Base-by-base conservation (phyloP, 2,329 filamentous ascomycete species). In the Verticillium dahliae region DNA sequence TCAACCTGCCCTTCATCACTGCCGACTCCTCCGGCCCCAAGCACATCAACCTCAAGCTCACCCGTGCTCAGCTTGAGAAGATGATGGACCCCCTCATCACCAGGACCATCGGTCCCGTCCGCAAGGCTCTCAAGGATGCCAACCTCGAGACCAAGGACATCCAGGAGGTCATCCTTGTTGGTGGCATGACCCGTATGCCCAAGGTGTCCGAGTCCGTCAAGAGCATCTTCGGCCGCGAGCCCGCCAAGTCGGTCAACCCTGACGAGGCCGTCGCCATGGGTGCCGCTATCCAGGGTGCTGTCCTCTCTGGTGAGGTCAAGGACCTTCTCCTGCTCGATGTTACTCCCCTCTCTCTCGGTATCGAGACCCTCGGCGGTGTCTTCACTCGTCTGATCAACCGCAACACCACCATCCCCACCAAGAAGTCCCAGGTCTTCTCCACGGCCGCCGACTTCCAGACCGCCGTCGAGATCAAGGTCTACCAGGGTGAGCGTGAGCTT, bases 121-220 rank as follows among this genome's bases (percentile, higher is more conserved):
- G 92, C 80, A 97, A 97, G 87, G 94, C 93, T 22, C 84, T 98
- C 64, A 97, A 97, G 87, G 94, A 98, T 78, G 94, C 94, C 75
- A 88, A 89, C 78, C 87, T 98, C 56, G 83, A 91, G 77, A 87
- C 93, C 70, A 96, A 92, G 82, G 93, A 97, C 65, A 96, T 98
- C 75, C 91, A 97, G 80, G 94, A 98, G 76, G 91, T 98, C 70
- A 97, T 98, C 76, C 89, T 98, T 54, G 94, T 98, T 61, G 94
- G 94, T 88, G 94, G 94, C 81, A 97, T 97, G 93, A 97, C 94
- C 71, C 94, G 94, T 83, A 98, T 98, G 93, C 94, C 94, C 76
- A 97, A 97, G 90, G 94, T 98, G 69, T 85, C 87, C 66, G 92
- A 97, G 82, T 95, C 92, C 55, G 93, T 97, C 77, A 97, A 97